Evolutionary conservation across 768 basidiomycete species (phyloP), one percentile per base, ranked within the genome.

Genomic region (Lepiota subincarnata): DNA sequence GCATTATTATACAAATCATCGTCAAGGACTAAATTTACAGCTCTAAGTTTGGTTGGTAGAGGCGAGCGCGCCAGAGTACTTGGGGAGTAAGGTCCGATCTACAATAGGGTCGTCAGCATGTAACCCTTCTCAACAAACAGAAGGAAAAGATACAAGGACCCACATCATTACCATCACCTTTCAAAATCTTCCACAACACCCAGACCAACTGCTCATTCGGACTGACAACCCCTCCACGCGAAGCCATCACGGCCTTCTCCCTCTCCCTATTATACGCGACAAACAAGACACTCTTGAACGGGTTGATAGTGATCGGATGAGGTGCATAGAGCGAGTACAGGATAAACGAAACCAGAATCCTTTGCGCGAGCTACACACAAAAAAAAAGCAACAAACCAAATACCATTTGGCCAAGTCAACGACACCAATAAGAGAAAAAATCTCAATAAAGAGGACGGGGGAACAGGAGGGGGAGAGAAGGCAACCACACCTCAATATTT

Each of bases 151-250:
- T n/a, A n/a, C n/a, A n/a, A n/a, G n/a, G n/a, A 75, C 83, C 60
- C 57, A 89, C 89, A 74, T 91, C 88, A 55, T 82, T 83, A 16
- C 89, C 89, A 64, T 90, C 87, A 48, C 89, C 89, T 66, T 82
- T 87, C 50, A 91, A 70, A 53, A 91, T 87, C 70, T 91, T 91
- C 88, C 88, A 91, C 55, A 91, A 73, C 40, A 91, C 89, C 87
- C 89, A 91, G 36, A 90, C 86, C 45, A 91, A 71, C 61, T 89
- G 89, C 63, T 90, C 88, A 64, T 82, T 88, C 47, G 80, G 75
- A 55, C 75, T 74, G 22, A 78, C 75, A 16, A 70, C 74, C n/a
- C 74, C 73, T 14, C 70, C 66, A 31, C 73, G 72, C n/a, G 83
- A 71, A 48, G 81, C 64, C 46, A 63, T 69, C 45, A 79, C 70